Conservation (phyloP, 495 filamentous ascomycete genomes). For the Neurospora discreta region DNA sequence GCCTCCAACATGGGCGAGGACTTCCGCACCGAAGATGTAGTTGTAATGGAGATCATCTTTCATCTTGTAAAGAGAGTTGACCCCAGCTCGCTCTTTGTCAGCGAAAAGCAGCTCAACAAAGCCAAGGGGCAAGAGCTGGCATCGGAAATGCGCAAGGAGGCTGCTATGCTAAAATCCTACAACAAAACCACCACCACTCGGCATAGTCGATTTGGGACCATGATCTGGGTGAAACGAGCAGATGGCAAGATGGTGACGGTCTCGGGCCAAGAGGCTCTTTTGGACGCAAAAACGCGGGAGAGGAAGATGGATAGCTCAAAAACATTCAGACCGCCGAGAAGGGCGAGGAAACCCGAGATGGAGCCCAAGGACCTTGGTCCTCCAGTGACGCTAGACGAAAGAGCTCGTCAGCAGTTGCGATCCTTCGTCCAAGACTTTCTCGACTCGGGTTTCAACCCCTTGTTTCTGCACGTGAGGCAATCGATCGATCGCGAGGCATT, state of each 20-base stretch:
- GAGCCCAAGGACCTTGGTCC: slow-evolving; percentile 67
- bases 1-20: slow-evolving; percentile 87
- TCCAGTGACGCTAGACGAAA: slow-evolving; percentile 50
- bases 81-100: slow-evolving; percentile 74
- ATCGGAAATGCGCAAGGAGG: slow-evolving; percentile 65
- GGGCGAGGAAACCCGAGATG: slow-evolving; percentile 51
- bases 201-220: slow-evolving; percentile 91
- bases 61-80: slow-evolving; percentile 87
- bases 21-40: slow-evolving; percentile 76
- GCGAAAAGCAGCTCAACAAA: slow-evolving; percentile 53
- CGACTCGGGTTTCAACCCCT: slow-evolving; percentile 90
- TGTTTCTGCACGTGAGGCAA: slow-evolving; percentile 76
- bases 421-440: slow-evolving; percentile 88
- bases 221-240: slow-evolving; percentile 90
- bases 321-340: slow-evolving; percentile 72
- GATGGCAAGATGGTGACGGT: slow-evolving; percentile 74
- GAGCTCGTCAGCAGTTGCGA: slow-evolving; percentile 60
- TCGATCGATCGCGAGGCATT: slow-evolving; percentile 85
- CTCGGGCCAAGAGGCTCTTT: slow-evolving; percentile 74
- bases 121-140: slow-evolving; percentile 64
- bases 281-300: slow-evolving; percentile 59
- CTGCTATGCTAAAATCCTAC: slow-evolving; percentile 65
- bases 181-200: slow-evolving; percentile 71
- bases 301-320: slow-evolving; percentile 86
- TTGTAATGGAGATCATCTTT: slow-evolving; percentile 82